A percentile compares a stretch with the other conserved stretches of the same genome.
Conservation (phyloP, 495 filamentous ascomycete genomes). For the Penicillium goetzii region DNA sequence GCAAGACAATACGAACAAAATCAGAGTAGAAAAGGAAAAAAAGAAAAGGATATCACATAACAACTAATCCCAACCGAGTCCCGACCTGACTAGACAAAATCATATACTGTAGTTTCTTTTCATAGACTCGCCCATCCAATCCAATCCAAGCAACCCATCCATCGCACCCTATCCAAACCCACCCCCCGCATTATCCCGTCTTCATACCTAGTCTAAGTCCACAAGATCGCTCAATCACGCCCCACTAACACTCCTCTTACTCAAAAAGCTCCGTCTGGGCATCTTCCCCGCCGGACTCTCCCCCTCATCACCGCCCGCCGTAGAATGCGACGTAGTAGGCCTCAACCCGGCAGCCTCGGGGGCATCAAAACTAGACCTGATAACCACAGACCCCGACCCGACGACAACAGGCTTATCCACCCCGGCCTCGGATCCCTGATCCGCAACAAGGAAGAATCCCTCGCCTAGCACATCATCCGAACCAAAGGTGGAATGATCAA, state of each 20-base stretch:
- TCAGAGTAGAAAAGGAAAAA: constrained; percentile 7
- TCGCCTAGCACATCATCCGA: constrained; percentile 83
- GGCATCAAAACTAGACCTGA: constrained; percentile 66
- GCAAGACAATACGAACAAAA: constrained; percentile 1
- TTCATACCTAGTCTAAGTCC: too few species aligned
- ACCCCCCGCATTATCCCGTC: too few species aligned
- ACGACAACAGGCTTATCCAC: constrained; percentile 74
- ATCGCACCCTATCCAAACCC: background rate
- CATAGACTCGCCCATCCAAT: constrained; percentile 17
- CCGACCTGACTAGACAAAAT: too few species aligned
- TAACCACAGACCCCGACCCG: constrained; percentile 66
- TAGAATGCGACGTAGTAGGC: constrained; percentile 46
- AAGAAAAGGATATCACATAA: constrained; percentile 27
- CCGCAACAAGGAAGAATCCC: constrained; percentile 83
- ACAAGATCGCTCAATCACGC: too few species aligned
- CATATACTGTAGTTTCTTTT: constrained; percentile 18
- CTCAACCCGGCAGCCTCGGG: constrained; percentile 30
- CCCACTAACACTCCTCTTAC: constrained; percentile 57
- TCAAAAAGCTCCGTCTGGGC: constrained; percentile 57
- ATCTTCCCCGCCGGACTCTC: constrained; percentile 58
- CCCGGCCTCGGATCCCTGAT: constrained; percentile 64
- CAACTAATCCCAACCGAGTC: background rate
- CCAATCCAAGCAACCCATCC: background rate
- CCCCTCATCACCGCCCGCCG: constrained; percentile 38
- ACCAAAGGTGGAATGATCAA: constrained; percentile 80